Percentiles rank a stretch among this genome's conserved stretches.
These are phyloP conservation scores for Coniella vitis DNA, from an alignment of 2,329 filamentous ascomycete genomes.

Conservation along the genomic window DNA sequence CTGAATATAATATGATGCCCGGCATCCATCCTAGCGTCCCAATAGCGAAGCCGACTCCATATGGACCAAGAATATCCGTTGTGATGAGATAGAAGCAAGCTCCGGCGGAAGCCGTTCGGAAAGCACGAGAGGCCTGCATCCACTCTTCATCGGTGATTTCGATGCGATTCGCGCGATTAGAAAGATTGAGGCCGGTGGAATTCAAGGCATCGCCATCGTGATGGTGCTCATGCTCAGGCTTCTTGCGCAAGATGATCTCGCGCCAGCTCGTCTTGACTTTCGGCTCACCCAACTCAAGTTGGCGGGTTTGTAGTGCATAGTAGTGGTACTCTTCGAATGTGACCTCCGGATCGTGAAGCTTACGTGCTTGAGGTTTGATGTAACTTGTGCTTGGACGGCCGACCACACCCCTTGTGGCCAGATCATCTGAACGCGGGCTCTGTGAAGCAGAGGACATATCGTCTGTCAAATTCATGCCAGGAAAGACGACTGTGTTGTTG, in stretches of 20 bases:
- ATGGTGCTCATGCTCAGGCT: constrained; percentile 8
- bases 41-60: constrained; percentile 29
- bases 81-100: constrained; percentile 42
- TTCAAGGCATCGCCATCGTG: constrained; percentile 11
- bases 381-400: neutral
- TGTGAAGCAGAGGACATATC: neutral
- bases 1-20: constrained; percentile 38
- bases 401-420: neutral
- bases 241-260: constrained; percentile 20
- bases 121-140: constrained; percentile 37
- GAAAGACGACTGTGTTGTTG: too few species aligned
- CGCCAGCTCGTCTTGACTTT: constrained; percentile 19
- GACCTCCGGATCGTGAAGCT: constrained; percentile 23
- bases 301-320: constrained; percentile 26
- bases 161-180: constrained; percentile 10
- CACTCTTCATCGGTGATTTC: constrained; percentile 36
- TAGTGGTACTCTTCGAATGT: constrained; percentile 30
- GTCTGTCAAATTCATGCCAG: neutral
- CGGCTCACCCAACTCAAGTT: constrained; percentile 23
- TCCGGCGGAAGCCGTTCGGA: constrained; percentile 38
- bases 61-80: constrained; percentile 40
- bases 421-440: neutral
- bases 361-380: constrained; percentile 15
- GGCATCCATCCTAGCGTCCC: constrained; percentile 28
- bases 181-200: constrained; percentile 2